Percentiles rank a stretch among this genome's conserved stretches.
phyloP scores from a whole-genome alignment of 768 basidiomycete genomes.

The Galerina sulciceps region DNA sequence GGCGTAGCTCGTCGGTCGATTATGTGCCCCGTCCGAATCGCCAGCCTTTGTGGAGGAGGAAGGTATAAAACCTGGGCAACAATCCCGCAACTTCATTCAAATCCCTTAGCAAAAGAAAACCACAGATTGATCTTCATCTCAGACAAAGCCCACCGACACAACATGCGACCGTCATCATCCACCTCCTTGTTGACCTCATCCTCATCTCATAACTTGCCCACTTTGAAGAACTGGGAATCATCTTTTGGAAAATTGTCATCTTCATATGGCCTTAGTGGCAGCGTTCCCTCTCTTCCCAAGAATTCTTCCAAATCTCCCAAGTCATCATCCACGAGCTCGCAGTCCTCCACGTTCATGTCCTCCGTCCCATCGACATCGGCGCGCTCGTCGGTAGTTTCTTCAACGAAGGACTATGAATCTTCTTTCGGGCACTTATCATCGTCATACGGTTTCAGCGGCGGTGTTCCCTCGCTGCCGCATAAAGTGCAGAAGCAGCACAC shows the following conservation, averaged over 20 bases:
- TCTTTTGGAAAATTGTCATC: slow-evolving; percentile 26
- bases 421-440: slow-evolving; percentile 25
- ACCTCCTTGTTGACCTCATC: slow-evolving; percentile 12
- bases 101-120: background rate
- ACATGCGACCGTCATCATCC: slow-evolving; percentile 5
- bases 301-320: slow-evolving; percentile 7
- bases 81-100: too few relatives aligned
- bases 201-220: background rate
- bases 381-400: background rate
- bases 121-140: background rate
- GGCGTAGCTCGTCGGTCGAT: too few relatives aligned
- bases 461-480: slow-evolving; percentile 8
- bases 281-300: slow-evolving; percentile 11
- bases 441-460: slow-evolving; percentile 12
- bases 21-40: too few relatives aligned
- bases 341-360: background rate
- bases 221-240: slow-evolving; percentile 30
- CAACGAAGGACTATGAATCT: slow-evolving; percentile 29
- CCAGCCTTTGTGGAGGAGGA: too few relatives aligned
- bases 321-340: background rate
- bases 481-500: slow-evolving; percentile 13
- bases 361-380: background rate
- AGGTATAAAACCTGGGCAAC: too few relatives aligned
- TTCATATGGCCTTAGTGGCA: slow-evolving; percentile 12
- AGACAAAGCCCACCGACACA: background rate